phyloP scores from a whole-genome alignment of 257 asterid species.

The Ballota nigra region DNA sequence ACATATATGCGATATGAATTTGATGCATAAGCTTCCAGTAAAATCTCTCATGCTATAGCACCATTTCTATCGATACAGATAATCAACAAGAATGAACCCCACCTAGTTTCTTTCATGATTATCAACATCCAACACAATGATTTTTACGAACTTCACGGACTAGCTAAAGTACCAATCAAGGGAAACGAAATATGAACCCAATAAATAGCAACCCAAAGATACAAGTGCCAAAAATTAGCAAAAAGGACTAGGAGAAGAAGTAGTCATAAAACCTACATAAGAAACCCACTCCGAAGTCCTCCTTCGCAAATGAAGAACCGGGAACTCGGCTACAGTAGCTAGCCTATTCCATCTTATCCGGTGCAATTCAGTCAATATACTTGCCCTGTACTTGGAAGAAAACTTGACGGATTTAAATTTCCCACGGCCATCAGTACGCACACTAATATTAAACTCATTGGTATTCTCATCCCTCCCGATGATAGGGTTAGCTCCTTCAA shows the following conservation, averaged over 20 bases:
- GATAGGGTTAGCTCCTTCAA: slow-evolving; percentile 86
- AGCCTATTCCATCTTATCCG: slow-evolving; percentile 77
- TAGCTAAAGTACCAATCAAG: slow-evolving; percentile 8
- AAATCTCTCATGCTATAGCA: neutral
- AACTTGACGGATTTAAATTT: slow-evolving; percentile 80
- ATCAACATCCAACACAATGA: slow-evolving; percentile 13
- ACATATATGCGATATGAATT: neutral
- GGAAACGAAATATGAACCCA: neutral
- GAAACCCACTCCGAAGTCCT: slow-evolving; percentile 85
- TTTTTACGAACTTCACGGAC: neutral
- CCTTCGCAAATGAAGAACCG: slow-evolving; percentile 78
- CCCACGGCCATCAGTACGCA: slow-evolving; percentile 94
- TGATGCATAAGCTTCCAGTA: neutral
- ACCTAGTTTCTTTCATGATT: neutral
- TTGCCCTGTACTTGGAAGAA: slow-evolving; percentile 75
- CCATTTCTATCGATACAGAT: neutral
- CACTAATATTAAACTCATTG: slow-evolving; percentile 74
- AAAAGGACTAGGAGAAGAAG: slow-evolving; percentile 8
- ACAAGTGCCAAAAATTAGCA: neutral
- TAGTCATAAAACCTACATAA: slow-evolving; percentile 50
- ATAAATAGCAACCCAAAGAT: slow-evolving; percentile 2
- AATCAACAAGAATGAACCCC: slow-evolving; percentile 5
- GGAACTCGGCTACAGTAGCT: slow-evolving; percentile 67
- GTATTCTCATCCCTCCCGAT: slow-evolving; percentile 79
- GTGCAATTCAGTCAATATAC: slow-evolving; percentile 90